phyloP scores from a whole-genome alignment of 768 basidiomycete species.

The Podaxis sp. region DNA sequence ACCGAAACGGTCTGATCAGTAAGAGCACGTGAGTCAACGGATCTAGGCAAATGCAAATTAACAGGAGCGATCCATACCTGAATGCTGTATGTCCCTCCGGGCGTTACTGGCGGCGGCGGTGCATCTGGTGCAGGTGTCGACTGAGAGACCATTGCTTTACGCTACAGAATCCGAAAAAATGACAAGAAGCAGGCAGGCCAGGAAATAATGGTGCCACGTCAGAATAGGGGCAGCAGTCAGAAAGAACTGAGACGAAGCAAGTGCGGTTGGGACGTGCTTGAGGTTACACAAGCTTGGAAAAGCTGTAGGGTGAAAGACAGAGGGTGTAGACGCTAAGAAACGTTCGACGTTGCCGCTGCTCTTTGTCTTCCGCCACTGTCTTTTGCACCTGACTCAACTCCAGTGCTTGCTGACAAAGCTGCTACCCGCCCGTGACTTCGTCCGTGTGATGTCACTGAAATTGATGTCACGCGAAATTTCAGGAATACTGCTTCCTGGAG shows the following conservation, averaged over 20 bases:
- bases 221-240: not conserved
- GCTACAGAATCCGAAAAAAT: conserved; percentile 13
- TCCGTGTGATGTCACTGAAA: not conserved
- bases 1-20: conserved; percentile 67
- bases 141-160: conserved; percentile 34
- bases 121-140: conserved; percentile 38
- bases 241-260: not conserved
- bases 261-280: too few relatives aligned
- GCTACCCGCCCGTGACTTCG: not conserved
- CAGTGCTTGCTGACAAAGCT: conserved; percentile 14
- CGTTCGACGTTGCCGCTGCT: not conserved
- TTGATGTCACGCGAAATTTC: conserved; percentile 1
- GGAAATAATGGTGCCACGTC: conserved; percentile 8
- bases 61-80: conserved; percentile 48
- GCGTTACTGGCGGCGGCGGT: conserved; percentile 63
- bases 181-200: conserved; percentile 11
- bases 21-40: conserved; percentile 29
- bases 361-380: conserved; percentile 12
- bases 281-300: not conserved
- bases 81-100: conserved; percentile 74
- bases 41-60: conserved; percentile 18
- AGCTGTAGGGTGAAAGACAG: not conserved
- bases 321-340: not conserved
- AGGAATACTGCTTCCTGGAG: not conserved
- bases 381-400: conserved; percentile 9